Conservation (phyloP, 73 alveolate genomes). For the Blepharisma stoltei region DNA sequence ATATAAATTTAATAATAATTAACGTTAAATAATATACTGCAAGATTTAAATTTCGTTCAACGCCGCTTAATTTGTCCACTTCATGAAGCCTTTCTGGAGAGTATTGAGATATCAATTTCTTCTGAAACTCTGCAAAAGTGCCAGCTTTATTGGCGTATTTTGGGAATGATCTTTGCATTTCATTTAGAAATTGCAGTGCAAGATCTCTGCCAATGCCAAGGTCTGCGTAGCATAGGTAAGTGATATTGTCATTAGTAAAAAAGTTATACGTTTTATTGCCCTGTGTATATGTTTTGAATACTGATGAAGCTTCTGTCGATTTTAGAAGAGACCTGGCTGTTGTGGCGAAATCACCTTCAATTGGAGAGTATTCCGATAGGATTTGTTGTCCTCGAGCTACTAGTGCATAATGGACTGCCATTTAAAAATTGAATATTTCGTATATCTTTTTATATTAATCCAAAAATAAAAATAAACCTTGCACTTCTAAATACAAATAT, state of each 20-base stretch:
- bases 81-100: neutral
- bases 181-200: constrained; percentile 16
- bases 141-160: constrained; percentile 11
- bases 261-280: constrained; percentile 2
- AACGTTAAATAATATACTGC: too few species aligned
- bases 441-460: too few species aligned
- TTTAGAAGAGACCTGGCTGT: constrained; percentile 3
- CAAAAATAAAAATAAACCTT: too few species aligned
- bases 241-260: constrained; percentile 1
- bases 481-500: too few species aligned
- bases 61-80: neutral
- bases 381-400: neutral
- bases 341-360: constrained; percentile 5
- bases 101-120: neutral
- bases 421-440: neutral
- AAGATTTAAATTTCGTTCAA: neutral
- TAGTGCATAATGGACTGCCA: constrained; percentile 28
- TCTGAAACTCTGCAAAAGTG: neutral
- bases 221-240: constrained; percentile 7
- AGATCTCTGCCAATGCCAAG: neutral
- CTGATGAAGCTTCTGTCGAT: constrained; percentile 1
- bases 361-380: neutral
- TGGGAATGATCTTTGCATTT: constrained; percentile 24
- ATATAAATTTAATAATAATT: too few species aligned
- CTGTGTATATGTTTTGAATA: constrained; percentile 17